A percentile compares a stretch with the other conserved stretches of the same genome.
phyloP scores from a whole-genome alignment of 2,329 filamentous ascomycete genomes.

The Pseudogymnoascus sp. region DNA sequence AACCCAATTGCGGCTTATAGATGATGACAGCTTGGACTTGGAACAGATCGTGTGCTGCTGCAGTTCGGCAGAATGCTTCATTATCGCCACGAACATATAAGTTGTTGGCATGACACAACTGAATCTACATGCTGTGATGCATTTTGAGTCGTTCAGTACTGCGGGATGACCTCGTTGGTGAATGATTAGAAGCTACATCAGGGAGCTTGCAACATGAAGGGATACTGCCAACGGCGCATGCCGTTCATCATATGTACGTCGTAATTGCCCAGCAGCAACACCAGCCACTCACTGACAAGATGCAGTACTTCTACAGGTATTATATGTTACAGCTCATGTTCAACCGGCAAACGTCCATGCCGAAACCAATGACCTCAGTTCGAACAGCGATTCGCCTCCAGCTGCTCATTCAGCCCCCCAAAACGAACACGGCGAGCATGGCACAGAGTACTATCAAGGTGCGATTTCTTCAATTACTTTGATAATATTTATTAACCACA shows the following conservation, averaged over 20 bases:
- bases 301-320: slow-evolving; percentile 20
- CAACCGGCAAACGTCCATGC: neutral
- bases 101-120: slow-evolving; percentile 5
- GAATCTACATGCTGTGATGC: neutral
- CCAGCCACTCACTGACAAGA: neutral
- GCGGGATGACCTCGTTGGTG: slow-evolving; percentile 3
- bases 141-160: slow-evolving; percentile 1
- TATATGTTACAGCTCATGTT: slow-evolving; percentile 19
- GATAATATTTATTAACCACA: neutral
- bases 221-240: slow-evolving; percentile 24
- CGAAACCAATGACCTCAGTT: neutral
- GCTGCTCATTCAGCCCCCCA: slow-evolving; percentile 21
- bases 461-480: neutral
- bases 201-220: slow-evolving; percentile 25
- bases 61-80: neutral
- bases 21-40: slow-evolving; percentile 13
- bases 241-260: slow-evolving; percentile 28
- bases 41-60: slow-evolving; percentile 2
- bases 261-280: neutral
- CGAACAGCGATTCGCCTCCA: neutral
- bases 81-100: neutral
- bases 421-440: slow-evolving; percentile 20
- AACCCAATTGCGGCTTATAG: slow-evolving; percentile 7
- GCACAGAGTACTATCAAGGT: slow-evolving; percentile 14
- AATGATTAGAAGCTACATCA: slow-evolving; percentile 1